Conservation (phyloP, 1,284 basidiomycete genomes). For the Trametes hirsuta region DNA sequence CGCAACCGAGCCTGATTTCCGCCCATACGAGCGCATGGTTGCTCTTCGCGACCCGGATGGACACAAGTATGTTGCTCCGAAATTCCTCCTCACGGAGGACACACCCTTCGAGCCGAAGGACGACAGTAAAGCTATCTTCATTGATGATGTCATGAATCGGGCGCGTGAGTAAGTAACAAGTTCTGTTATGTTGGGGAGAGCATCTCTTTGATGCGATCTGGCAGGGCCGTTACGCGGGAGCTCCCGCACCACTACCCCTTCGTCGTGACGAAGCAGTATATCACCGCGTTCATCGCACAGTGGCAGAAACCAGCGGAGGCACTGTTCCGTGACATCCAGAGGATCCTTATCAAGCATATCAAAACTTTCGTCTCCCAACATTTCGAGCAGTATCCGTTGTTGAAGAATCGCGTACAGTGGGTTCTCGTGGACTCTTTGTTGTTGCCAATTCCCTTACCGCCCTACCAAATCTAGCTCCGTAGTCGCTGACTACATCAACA, state of each 20-base stretch:
- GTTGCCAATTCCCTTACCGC: neutral
- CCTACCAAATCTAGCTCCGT: conserved; percentile 41
- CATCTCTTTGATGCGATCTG: neutral
- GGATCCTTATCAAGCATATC: conserved; percentile 44
- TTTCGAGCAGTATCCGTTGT: conserved; percentile 55
- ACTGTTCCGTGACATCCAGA: conserved; percentile 51
- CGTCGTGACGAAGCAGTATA: conserved; percentile 55
- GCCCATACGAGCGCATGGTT: conserved; percentile 33
- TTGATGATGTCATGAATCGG: conserved; percentile 57
- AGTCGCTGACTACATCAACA: conserved; percentile 50
- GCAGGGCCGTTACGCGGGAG: conserved; percentile 68
- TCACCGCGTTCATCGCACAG: conserved; percentile 44
- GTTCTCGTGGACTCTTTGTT: conserved; percentile 23
- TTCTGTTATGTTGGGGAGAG: neutral
- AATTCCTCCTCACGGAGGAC: conserved; percentile 46
- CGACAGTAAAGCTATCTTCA: conserved; percentile 42
- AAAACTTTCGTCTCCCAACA: conserved; percentile 46
- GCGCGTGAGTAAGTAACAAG: conserved; percentile 48
- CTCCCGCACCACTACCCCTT: conserved; percentile 70
- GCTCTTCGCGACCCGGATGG: neutral
- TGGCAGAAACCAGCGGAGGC: conserved; percentile 54
- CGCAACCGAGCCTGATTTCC: conserved; percentile 53
- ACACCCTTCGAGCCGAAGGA: conserved; percentile 11
- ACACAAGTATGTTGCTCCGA: conserved; percentile 15
- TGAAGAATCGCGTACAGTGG: conserved; percentile 58